Base-by-base conservation (phyloP, 345 rosid genomes). In the Populus deltoides region DNA sequence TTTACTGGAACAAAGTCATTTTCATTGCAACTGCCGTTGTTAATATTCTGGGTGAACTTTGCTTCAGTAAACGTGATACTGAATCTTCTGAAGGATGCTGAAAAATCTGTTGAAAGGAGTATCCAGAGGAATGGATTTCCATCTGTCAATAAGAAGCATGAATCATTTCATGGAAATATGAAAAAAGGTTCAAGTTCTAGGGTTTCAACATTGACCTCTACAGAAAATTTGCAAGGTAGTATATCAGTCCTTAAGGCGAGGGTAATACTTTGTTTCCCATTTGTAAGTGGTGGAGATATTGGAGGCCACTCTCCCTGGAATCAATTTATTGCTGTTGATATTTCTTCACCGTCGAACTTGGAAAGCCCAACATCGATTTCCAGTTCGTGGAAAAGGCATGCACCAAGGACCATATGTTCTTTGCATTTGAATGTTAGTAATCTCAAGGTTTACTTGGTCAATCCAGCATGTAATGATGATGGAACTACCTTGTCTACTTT, bases 261-360 rank as follows among this genome's bases (percentile, higher is more conserved):
- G 83, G 73, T 87, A 24, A 84, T 96, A 66, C 65, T 96, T 43
- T 93, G 97, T 81, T 91, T 91, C 82, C 94, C 98, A 77, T 84
- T 83, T 75, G 85, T 86, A 76, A 80, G 78, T 68, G 83, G 70
- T 53, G 80, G 85, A 75, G 92, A 61, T 78, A 57, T 43, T 67
- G 79, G 77, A 24, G 80, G 81, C 81, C 79, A 77, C 80, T 81
- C 78, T 71, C 80, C 86, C 70, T 86, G 91, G 90, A 87, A 87
- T 76, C 88, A 88, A 65, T 92, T 96, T 78, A 83, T 96, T 77
- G 91, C 92, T 65, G 71, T 91, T 24, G 97, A 94, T 82, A 72
- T 94, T 72, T 83, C 83, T 68, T 78, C 92, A 18, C 83, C 92
- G 62, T 79, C 68, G 7, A 73, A 81, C 76, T 81, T 75, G 31